Conservation (phyloP, 768 basidiomycete species). For the Mycena albidolilacea region DNA sequence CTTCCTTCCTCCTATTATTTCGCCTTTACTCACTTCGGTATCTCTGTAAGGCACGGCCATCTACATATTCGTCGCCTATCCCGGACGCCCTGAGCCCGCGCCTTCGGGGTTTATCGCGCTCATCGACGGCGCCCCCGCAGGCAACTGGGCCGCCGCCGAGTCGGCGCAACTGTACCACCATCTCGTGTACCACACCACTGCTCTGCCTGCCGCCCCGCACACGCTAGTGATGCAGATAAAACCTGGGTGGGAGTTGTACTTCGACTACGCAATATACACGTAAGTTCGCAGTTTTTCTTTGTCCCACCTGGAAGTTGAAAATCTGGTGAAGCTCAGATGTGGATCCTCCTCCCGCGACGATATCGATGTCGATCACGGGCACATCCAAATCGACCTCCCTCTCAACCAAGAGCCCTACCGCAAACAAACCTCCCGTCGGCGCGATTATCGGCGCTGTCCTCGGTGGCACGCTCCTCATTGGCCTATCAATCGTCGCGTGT, state of each 20-base stretch:
- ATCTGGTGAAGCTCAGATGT: too few relatives aligned
- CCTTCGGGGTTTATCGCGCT: constrained; percentile 4
- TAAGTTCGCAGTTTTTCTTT: too few relatives aligned
- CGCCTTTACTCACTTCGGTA: too few relatives aligned
- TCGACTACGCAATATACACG: background rate
- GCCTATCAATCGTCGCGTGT: background rate
- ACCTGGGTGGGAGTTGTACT: constrained; percentile 5
- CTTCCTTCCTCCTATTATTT: too few relatives aligned
- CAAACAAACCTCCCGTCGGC: background rate
- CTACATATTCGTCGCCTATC: constrained; percentile 23
- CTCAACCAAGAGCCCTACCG: too few relatives aligned
- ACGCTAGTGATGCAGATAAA: constrained; percentile 17
- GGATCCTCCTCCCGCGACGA: too few relatives aligned
- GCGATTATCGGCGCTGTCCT: background rate
- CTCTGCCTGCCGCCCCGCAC: background rate
- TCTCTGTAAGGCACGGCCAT: constrained; percentile 8
- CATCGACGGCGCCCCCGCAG: constrained; percentile 1
- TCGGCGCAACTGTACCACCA: background rate
- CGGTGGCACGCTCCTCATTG: too few relatives aligned
- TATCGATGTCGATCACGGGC: too few relatives aligned
- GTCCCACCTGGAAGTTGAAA: too few relatives aligned
- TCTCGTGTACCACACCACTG: background rate
- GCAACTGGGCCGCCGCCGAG: background rate
- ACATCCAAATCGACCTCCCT: too few relatives aligned
- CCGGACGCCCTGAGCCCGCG: background rate